Evolutionary conservation across 176 grass and related monocot species (phyloP).

Genomic region (Oropetium thomaeum): DNA sequence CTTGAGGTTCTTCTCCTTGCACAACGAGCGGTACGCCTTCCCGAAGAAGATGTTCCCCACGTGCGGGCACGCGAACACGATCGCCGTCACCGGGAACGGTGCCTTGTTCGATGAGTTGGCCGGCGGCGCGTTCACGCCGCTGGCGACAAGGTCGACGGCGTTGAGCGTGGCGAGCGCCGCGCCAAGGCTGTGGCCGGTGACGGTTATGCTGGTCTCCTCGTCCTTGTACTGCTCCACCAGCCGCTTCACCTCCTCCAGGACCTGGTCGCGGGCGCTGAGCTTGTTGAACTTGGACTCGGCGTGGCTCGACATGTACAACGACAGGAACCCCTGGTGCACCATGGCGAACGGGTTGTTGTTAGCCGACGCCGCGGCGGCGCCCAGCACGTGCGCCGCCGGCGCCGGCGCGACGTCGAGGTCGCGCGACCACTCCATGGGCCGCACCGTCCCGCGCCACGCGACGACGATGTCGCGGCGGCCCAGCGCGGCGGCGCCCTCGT

Average conservation of each 20-base stretch:
- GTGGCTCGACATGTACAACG: constrained; percentile 50
- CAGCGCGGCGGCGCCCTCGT: constrained; percentile 42
- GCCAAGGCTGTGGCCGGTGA: constrained; percentile 67
- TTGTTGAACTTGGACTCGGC: constrained; percentile 31
- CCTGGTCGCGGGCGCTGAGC: constrained; percentile 56
- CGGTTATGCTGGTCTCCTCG: constrained; percentile 59
- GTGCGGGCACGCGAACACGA: constrained; percentile 53
- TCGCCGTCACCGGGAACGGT: constrained; percentile 29
- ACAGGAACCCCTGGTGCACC: constrained; percentile 56
- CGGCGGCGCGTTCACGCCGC: constrained; percentile 21
- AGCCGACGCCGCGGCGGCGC: neutral
- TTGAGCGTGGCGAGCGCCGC: constrained; percentile 46
- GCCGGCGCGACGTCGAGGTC: constrained; percentile 36
- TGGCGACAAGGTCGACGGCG: constrained; percentile 44
- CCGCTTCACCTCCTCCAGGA: constrained; percentile 34
- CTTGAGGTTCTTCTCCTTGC: neutral
- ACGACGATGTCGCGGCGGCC: constrained; percentile 59
- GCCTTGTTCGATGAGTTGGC: neutral
- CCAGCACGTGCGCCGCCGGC: constrained; percentile 34
- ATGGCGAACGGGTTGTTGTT: neutral
- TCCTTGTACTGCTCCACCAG: constrained; percentile 36
- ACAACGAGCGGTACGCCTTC: neutral
- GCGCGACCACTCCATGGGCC: constrained; percentile 41
- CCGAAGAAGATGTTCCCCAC: constrained; percentile 50
- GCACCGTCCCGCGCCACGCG: constrained; percentile 60